Evolutionary conservation across 2,329 filamentous ascomycete genomes (phyloP).

Genomic region (Cordyceps tenuipes): DNA sequence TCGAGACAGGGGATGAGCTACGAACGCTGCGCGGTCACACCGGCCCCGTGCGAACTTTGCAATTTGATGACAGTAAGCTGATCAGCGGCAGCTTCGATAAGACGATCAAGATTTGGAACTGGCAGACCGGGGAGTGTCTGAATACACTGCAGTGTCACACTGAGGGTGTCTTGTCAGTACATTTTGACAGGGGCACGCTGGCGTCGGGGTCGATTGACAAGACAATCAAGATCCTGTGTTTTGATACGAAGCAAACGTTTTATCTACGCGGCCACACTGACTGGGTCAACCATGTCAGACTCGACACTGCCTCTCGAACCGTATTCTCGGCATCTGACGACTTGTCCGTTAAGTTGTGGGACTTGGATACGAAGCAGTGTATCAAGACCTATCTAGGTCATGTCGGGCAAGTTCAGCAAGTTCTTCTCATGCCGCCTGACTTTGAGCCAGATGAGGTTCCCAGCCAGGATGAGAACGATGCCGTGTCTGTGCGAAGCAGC

Average conservation of each 20-base stretch:
- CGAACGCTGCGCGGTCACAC: constrained; percentile 79
- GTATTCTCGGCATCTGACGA: constrained; percentile 93
- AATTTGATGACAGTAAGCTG: constrained; percentile 87
- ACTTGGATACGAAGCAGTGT: constrained; percentile 74
- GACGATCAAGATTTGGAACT: constrained; percentile 92
- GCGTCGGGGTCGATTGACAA: constrained; percentile 86
- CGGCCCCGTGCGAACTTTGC: constrained; percentile 75
- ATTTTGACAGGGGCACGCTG: constrained; percentile 77
- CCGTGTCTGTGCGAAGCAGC: constrained; percentile 39
- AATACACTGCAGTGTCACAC: constrained; percentile 72
- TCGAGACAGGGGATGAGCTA: constrained; percentile 77
- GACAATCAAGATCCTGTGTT: constrained; percentile 89
- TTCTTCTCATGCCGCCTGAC: constrained; percentile 73
- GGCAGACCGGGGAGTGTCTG: constrained; percentile 81
- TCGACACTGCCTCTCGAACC: constrained; percentile 74
- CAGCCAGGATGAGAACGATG: constrained; percentile 45
- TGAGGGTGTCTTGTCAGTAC: constrained; percentile 75
- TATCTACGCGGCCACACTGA: constrained; percentile 77
- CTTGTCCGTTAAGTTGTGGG: constrained; percentile 85
- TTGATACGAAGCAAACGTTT: constrained; percentile 73
- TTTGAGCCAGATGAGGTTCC: constrained; percentile 73
- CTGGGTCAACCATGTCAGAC: constrained; percentile 93
- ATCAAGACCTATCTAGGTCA: constrained; percentile 78
- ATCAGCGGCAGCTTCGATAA: constrained; percentile 85
- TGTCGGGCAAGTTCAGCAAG: constrained; percentile 90